These are phyloP conservation scores for Fragosphaeria purpurea DNA, from an alignment of 2,329 filamentous ascomycete species.

Conservation along the genomic window DNA sequence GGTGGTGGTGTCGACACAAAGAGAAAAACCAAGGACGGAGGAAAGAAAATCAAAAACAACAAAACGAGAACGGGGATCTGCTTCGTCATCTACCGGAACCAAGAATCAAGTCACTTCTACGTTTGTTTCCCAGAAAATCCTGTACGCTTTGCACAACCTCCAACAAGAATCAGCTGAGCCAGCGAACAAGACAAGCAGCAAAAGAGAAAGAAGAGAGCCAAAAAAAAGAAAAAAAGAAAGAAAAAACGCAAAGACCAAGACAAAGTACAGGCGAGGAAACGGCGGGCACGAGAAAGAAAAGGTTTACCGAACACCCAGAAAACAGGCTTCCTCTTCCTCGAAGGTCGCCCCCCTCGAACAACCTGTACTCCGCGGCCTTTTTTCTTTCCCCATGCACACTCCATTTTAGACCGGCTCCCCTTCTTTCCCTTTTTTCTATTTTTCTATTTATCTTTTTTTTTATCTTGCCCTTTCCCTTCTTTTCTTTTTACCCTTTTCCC, in stretches of 20 bases:
- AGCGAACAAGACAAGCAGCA: neutral
- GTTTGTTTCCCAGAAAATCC: neutral
- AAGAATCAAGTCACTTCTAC: neutral
- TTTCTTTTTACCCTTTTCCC: neutral
- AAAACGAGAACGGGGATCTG: neutral
- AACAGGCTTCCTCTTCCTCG: neutral
- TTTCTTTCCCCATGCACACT: too few species aligned
- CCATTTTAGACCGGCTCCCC: neutral
- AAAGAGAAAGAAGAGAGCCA: neutral
- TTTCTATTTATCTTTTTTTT: neutral
- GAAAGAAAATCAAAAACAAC: neutral
- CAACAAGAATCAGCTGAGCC: neutral
- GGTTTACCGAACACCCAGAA: neutral
- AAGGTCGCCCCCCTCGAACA: neutral
- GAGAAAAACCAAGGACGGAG: neutral
- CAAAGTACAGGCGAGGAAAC: too few species aligned
- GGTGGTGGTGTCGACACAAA: neutral
- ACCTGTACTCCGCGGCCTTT: neutral
- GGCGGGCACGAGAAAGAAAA: neutral
- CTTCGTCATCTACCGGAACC: conserved; percentile 4
- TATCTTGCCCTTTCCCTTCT: neutral
- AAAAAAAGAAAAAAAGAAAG: neutral
- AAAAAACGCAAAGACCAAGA: too few species aligned
- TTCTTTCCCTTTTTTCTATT: neutral
- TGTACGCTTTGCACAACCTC: neutral